These are phyloP conservation scores for Arabidopsis hybrid DNA, from an alignment of 441 rosid genomes.

Conservation along the genomic window DNA sequence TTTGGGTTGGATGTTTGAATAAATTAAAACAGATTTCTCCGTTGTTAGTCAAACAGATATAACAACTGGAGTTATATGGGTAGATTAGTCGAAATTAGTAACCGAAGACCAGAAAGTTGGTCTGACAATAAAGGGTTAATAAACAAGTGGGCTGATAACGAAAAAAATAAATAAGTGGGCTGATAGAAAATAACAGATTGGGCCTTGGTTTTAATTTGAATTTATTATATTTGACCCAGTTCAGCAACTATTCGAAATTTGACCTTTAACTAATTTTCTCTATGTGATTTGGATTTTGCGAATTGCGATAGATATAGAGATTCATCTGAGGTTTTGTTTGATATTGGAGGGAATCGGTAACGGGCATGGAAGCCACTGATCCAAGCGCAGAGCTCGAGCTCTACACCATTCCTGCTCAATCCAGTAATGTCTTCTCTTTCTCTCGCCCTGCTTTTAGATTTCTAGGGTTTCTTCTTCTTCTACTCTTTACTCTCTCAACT, in stretches of 20 bases:
- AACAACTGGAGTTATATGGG: too few relatives aligned
- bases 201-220: constrained; percentile 2
- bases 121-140: too few relatives aligned
- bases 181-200: neutral
- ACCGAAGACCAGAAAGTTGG: too few relatives aligned
- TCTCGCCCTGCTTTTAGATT: neutral
- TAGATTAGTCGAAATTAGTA: too few relatives aligned
- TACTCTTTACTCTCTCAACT: neutral
- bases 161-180: too few relatives aligned
- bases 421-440: constrained; percentile 54
- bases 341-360: constrained; percentile 36
- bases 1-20: too few relatives aligned
- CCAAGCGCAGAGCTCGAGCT: constrained; percentile 75
- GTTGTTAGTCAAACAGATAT: too few relatives aligned
- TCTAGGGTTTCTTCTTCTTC: constrained; percentile 18
- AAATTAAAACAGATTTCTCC: too few relatives aligned
- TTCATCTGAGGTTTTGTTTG: neutral
- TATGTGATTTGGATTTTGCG: too few relatives aligned
- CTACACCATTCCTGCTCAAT: constrained; percentile 83
- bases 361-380: constrained; percentile 51
- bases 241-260: neutral
- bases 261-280: neutral
- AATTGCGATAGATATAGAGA: neutral
- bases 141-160: neutral
- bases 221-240: neutral